Evolutionary conservation across 768 basidiomycete genomes (phyloP).

Genomic region (Tremella yokohamensis): DNA sequence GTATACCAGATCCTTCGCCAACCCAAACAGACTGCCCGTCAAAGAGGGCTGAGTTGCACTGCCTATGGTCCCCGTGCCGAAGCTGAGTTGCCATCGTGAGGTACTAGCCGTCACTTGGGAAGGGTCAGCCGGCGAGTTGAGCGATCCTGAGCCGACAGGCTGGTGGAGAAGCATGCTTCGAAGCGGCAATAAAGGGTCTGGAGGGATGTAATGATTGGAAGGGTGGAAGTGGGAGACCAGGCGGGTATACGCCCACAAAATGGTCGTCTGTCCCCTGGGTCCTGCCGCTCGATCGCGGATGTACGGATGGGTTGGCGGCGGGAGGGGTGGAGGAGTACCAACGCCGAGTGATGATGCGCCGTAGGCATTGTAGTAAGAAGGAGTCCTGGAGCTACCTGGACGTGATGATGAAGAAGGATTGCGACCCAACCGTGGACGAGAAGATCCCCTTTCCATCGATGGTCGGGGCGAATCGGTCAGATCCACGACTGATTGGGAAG

Average conservation of each 20-base stretch:
- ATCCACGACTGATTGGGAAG: background rate
- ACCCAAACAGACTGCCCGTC: slow-evolving; percentile 48
- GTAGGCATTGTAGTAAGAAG: slow-evolving; percentile 35
- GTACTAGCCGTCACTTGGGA: slow-evolving; percentile 17
- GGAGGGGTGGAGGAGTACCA: slow-evolving; percentile 4
- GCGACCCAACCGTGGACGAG: slow-evolving; percentile 2
- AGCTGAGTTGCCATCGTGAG: slow-evolving; percentile 44
- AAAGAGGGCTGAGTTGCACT: slow-evolving; percentile 42
- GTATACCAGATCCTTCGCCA: slow-evolving; percentile 43
- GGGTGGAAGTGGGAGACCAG: slow-evolving; percentile 46
- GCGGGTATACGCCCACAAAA: slow-evolving; percentile 47
- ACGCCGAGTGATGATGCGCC: slow-evolving; percentile 22
- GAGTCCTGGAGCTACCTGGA: slow-evolving; percentile 15
- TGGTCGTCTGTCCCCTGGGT: slow-evolving; percentile 35
- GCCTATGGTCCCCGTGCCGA: slow-evolving; percentile 47
- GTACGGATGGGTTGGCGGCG: slow-evolving; percentile 40
- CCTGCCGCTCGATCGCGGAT: slow-evolving; percentile 23
- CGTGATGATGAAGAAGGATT: slow-evolving; percentile 15
- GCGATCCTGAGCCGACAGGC: slow-evolving; percentile 47
- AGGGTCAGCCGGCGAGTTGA: slow-evolving; percentile 14
- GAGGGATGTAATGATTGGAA: slow-evolving; percentile 46
- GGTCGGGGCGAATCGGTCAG: background rate
- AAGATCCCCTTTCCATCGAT: background rate
- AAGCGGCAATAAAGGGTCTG: slow-evolving; percentile 49
- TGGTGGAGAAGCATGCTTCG: slow-evolving; percentile 46